Percentiles rank a stretch among this genome's conserved stretches.
phyloP scores from a whole-genome alignment of 2,329 filamentous ascomycete species.

The Aureobasidium sp. region DNA sequence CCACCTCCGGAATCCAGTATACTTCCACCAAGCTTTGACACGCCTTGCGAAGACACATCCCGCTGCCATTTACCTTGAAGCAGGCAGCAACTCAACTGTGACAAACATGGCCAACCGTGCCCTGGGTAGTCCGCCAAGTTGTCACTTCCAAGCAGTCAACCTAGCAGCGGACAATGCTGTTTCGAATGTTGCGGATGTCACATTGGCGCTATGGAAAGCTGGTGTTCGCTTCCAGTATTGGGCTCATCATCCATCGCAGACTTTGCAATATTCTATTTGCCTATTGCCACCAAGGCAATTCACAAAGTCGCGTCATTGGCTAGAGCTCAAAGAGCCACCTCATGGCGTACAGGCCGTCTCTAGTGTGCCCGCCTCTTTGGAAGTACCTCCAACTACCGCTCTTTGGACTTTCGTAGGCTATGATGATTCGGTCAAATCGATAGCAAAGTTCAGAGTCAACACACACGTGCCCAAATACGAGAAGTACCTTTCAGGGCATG shows the following conservation, averaged over 20 bases:
- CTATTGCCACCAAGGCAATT: background rate
- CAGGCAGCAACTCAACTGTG: background rate
- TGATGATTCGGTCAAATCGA: background rate
- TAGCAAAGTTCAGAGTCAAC: background rate
- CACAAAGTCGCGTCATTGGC: background rate
- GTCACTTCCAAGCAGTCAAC: background rate
- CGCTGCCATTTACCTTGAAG: background rate
- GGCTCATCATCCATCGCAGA: background rate
- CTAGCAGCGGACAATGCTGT: background rate
- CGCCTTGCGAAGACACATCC: background rate
- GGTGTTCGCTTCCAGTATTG: background rate
- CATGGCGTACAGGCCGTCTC: too few species aligned
- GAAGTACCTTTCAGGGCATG: slow-evolving; percentile 29
- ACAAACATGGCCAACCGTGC: background rate
- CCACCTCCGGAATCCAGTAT: background rate
- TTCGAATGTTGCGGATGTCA: background rate
- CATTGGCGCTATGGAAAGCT: background rate
- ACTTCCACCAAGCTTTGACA: background rate
- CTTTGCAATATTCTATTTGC: background rate
- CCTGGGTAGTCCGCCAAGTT: too few species aligned
- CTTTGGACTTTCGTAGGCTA: background rate
- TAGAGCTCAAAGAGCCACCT: background rate
- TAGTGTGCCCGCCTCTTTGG: too few species aligned
- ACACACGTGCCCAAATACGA: slow-evolving; percentile 21
- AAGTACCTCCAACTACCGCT: too few species aligned